phyloP scores from a whole-genome alignment of 148 eudicot species.

The Salicornia ramosissima region DNA sequence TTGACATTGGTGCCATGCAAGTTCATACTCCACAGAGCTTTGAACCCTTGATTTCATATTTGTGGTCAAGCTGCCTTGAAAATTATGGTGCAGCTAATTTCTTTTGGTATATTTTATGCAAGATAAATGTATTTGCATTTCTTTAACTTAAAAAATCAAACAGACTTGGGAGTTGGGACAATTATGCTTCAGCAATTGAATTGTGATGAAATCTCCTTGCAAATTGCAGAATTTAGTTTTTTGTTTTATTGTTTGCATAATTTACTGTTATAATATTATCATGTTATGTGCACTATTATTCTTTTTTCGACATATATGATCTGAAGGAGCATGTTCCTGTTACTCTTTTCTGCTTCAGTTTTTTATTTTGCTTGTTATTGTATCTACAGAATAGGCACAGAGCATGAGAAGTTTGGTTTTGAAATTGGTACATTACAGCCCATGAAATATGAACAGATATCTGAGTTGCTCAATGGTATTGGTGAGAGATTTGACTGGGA shows the following conservation, averaged over 20 bases:
- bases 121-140: not conserved
- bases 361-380: not conserved
- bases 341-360: not conserved
- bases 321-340: not conserved
- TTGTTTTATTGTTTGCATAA: too few relatives aligned
- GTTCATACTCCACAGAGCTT: not conserved
- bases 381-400: constrained; percentile 88
- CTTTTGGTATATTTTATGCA: not conserved
- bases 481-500: constrained; percentile 99
- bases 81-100: too few relatives aligned
- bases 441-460: constrained; percentile 84
- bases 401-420: constrained; percentile 98
- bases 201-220: too few relatives aligned
- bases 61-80: not conserved
- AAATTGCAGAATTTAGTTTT: too few relatives aligned
- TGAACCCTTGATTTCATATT: not conserved
- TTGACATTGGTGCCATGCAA: not conserved
- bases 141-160: not conserved
- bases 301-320: not conserved
- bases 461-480: constrained; percentile 82
- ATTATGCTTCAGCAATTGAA: too few relatives aligned
- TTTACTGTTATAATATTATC: not conserved
- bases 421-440: constrained; percentile 75
- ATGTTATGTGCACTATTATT: not conserved
- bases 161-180: not conserved